Evolutionary conservation across 2,329 filamentous ascomycete genomes (phyloP), one percentile per base, ranked within the genome.

Genomic region (Aspergillus pseudotamarii): DNA sequence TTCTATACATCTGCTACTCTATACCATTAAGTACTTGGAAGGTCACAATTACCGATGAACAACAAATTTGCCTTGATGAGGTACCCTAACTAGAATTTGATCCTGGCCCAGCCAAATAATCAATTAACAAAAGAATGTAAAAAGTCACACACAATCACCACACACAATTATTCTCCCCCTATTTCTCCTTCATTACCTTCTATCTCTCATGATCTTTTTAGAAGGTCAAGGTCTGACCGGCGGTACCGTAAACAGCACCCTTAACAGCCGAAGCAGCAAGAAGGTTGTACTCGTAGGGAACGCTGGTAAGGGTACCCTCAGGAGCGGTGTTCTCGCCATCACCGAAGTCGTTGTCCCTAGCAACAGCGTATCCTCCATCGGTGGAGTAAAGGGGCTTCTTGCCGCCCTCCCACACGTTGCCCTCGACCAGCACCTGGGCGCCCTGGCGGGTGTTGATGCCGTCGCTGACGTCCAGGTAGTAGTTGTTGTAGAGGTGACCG

Each of bases 391-490:
- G 76, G 19, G 81, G 76, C 67, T 79, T 79, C 23, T 75, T 75
- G n/a, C 78, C 77, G 48, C 77, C 81, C 51, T 78, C 78, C 69
- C 86, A 87, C 67, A 77, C 77, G 63, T 83, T 83, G 58, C 84
- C 86, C 78, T 88, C 83, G 30, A 88, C 80, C 32, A 88, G 81
- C n/a, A 87, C 77, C 72, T 88, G 81, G n/a, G 86, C 85, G 14
- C 82, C 83, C 69, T 83, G 79, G 59, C 85, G 83, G 57, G 84
- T 83, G 79, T 88, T 87, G 79, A 88, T 82, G 55, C 82, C 84
- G 50, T 83, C 82, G 51, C 75, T 79, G 57, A 78, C 73, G 66
- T 82, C 69, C 68, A 76, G 75, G 72, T 76, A 83, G 74, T 80
- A 81, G 72, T 74, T 82, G 81, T 86, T 88, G 80, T 83, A 86